Evolutionary conservation across 495 filamentous ascomycete species (phyloP).

Genomic region (Aspergillus sclerotiicarbonarius): DNA sequence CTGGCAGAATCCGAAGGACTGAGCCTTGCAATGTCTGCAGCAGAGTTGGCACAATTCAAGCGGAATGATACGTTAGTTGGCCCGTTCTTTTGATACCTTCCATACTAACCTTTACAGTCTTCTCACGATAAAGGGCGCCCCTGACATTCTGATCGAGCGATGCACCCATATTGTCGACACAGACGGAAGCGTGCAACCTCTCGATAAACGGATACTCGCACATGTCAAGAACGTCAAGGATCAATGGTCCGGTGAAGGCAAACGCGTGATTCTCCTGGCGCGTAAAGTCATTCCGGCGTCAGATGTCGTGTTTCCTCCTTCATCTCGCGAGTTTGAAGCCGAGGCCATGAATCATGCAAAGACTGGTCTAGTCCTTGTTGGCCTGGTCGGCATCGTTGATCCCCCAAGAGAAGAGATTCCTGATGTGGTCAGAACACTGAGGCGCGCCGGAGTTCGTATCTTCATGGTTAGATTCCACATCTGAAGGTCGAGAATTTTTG

Average conservation of each 20-base stretch:
- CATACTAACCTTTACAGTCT: slow-evolving; percentile 1
- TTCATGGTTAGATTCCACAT: slow-evolving; percentile 48
- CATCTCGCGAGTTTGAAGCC: slow-evolving; percentile 50
- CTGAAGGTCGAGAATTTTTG: background rate
- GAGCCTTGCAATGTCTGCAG: slow-evolving; percentile 6
- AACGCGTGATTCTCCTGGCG: slow-evolving; percentile 64
- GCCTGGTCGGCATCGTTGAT: slow-evolving; percentile 65
- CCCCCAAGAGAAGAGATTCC: slow-evolving; percentile 65
- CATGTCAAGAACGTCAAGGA: slow-evolving; percentile 56
- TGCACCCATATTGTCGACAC: slow-evolving; percentile 49
- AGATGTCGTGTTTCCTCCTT: slow-evolving; percentile 28
- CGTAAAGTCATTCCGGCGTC: slow-evolving; percentile 49
- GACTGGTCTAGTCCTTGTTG: slow-evolving; percentile 55
- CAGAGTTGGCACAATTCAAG: slow-evolving; percentile 22
- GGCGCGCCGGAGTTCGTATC: slow-evolving; percentile 60
- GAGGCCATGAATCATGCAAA: slow-evolving; percentile 48
- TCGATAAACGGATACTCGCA: slow-evolving; percentile 36
- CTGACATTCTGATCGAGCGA: slow-evolving; percentile 58
- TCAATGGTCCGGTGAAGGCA: slow-evolving; percentile 60
- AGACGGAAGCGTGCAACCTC: slow-evolving; percentile 43
- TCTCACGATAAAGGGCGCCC: slow-evolving; percentile 64
- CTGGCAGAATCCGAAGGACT: background rate
- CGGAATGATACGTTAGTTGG: slow-evolving; percentile 1
- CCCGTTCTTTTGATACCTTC: background rate
- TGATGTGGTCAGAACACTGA: slow-evolving; percentile 54